phyloP scores from a whole-genome alignment of 2,329 filamentous ascomycete species.

The Epichloe sp. region DNA sequence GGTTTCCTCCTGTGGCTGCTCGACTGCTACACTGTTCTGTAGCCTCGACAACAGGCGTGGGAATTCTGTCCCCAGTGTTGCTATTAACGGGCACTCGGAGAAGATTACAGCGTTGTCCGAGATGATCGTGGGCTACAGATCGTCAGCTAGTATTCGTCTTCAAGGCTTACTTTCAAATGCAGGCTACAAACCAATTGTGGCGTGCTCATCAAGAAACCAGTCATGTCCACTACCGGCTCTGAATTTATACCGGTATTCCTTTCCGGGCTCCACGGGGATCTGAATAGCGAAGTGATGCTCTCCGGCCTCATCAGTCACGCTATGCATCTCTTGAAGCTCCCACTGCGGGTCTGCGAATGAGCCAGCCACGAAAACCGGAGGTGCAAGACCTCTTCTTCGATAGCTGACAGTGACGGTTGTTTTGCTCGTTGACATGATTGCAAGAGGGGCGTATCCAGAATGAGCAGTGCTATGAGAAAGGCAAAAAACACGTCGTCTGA shows the following conservation, averaged over 20 bases:
- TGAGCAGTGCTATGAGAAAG: neutral
- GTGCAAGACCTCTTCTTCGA: conserved; percentile 42
- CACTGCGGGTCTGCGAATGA: conserved; percentile 56
- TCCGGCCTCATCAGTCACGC: conserved; percentile 33
- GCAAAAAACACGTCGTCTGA: too few relatives aligned
- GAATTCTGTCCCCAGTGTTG: neutral
- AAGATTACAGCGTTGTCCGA: conserved; percentile 8
- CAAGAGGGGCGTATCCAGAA: neutral
- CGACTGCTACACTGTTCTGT: conserved; percentile 2
- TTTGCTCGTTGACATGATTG: conserved; percentile 11
- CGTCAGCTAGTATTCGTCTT: neutral
- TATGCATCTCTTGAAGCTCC: conserved; percentile 53
- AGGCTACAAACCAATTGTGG: conserved; percentile 38
- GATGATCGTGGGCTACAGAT: conserved; percentile 2
- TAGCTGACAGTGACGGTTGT: conserved; percentile 46
- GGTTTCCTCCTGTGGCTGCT: neutral
- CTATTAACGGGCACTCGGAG: conserved; percentile 10
- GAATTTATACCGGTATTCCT: conserved; percentile 64
- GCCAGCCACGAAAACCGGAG: conserved; percentile 59
- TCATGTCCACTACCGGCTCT: conserved; percentile 52
- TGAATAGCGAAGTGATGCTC: conserved; percentile 45
- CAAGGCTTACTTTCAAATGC: neutral
- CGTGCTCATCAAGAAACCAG: conserved; percentile 55
- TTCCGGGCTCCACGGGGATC: conserved; percentile 39
- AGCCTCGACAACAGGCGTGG: conserved; percentile 5